phyloP scores from a whole-genome alignment of 2,329 filamentous ascomycete species.

The Hirsutella rhossiliensis region DNA sequence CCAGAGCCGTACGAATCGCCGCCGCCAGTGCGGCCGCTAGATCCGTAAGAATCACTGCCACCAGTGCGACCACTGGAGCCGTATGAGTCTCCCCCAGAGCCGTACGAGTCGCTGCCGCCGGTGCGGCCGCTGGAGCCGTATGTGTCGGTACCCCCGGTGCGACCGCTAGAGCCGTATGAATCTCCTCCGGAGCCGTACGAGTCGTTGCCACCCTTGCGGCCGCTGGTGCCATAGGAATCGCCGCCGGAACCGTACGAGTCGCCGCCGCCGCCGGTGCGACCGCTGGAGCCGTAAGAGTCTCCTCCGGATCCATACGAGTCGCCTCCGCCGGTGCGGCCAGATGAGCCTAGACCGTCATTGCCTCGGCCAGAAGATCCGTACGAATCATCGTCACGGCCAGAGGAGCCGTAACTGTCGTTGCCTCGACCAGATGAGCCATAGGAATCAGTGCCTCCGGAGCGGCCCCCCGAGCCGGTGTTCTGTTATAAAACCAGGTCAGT shows the following conservation, averaged over 20 bases:
- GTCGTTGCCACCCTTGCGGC: constrained; percentile 8
- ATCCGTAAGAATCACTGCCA: constrained; percentile 6
- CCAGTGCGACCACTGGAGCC: constrained; percentile 9
- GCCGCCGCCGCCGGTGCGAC: constrained; percentile 8
- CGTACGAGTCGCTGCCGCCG: constrained; percentile 6
- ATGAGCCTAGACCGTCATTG: constrained; percentile 9
- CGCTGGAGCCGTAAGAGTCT: constrained; percentile 9
- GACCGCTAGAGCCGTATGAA: constrained; percentile 8
- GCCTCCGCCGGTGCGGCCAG: constrained; percentile 7
- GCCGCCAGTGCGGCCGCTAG: constrained; percentile 8
- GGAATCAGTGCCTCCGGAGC: constrained; percentile 11
- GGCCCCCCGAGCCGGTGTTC: constrained; percentile 12
- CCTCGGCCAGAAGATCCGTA: constrained; percentile 1
- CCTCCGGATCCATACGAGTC: not conserved
- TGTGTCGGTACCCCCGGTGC: constrained; percentile 5
- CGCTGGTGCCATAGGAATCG: constrained; percentile 8
- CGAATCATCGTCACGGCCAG: constrained; percentile 3
- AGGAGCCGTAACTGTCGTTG: constrained; percentile 13
- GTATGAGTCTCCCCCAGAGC: constrained; percentile 6
- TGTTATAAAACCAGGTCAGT: not conserved
- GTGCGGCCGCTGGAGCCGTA: constrained; percentile 9
- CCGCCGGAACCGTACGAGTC: constrained; percentile 12
- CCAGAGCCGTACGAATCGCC: constrained; percentile 9
- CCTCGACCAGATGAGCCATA: constrained; percentile 11
- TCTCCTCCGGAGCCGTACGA: constrained; percentile 6